Percentiles rank a stretch among this genome's conserved stretches.
Conservation (phyloP, 306 rosid genomes). For the Alnus rubra region DNA sequence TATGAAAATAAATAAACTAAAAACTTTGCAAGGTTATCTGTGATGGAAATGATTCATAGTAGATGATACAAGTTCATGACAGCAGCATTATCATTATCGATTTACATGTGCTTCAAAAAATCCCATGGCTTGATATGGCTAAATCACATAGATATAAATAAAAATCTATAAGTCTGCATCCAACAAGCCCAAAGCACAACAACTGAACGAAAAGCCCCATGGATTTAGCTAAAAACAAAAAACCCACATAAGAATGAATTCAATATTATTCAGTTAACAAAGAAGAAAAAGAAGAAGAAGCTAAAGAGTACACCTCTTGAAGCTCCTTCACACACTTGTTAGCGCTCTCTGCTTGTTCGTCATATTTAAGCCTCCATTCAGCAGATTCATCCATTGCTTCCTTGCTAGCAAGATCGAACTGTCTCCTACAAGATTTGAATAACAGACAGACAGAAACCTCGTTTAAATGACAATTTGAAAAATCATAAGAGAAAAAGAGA, state of each 20-base stretch:
- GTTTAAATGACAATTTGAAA: not conserved
- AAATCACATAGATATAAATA: not conserved
- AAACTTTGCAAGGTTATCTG: too few species aligned
- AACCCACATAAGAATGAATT: not conserved
- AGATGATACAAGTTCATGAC: too few species aligned
- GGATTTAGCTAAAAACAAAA: not conserved
- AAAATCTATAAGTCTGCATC: not conserved
- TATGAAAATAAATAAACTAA: too few species aligned
- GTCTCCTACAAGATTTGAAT: slow-evolving; percentile 43
- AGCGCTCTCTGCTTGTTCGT: slow-evolving; percentile 52
- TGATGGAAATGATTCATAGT: too few species aligned
- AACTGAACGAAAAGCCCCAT: not conserved
- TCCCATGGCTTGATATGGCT: not conserved
- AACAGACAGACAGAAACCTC: not conserved
- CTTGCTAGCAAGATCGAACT: slow-evolving; percentile 73
- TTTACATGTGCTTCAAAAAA: not conserved
- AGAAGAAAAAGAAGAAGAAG: not conserved
- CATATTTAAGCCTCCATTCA: slow-evolving; percentile 86
- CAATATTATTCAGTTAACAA: slow-evolving; percentile 2
- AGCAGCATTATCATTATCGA: too few species aligned
- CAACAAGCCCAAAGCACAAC: not conserved
- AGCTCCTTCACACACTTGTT: slow-evolving; percentile 58
- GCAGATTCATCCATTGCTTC: slow-evolving; percentile 97
- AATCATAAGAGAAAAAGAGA: not conserved
- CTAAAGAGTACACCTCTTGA: slow-evolving; percentile 43